These are phyloP conservation scores for Pichia nakasei DNA, from an alignment of 805 yeast genomes.

Conservation along the genomic window DNA sequence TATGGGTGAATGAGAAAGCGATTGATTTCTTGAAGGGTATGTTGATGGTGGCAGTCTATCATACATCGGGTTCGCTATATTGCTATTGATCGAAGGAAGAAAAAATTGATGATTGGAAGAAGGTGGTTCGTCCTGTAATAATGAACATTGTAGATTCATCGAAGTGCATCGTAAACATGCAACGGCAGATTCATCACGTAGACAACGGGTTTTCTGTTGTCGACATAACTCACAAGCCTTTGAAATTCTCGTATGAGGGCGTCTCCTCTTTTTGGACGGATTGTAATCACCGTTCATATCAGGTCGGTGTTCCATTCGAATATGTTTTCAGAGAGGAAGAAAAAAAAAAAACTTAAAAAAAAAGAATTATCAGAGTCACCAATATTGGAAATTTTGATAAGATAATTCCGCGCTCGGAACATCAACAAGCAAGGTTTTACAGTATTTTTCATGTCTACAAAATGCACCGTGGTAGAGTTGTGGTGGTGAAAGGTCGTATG, in stretches of 20 bases:
- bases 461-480: too few relatives aligned
- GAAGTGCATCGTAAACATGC: conserved; percentile 11
- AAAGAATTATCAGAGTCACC: too few relatives aligned
- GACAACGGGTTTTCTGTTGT: conserved; percentile 11
- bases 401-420: too few relatives aligned
- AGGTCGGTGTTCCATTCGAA: too few relatives aligned
- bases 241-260: conserved; percentile 10
- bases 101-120: not conserved
- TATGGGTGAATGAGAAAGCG: not conserved
- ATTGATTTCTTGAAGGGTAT: not conserved
- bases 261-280: conserved; percentile 1
- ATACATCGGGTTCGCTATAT: not conserved
- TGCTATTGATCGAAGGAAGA: not conserved
- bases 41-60: not conserved
- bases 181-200: not conserved
- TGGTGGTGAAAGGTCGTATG: too few relatives aligned
- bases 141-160: conserved; percentile 8
- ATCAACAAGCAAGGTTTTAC: too few relatives aligned
- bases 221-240: conserved; percentile 11
- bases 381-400: too few relatives aligned
- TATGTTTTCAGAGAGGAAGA: too few relatives aligned
- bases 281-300: too few relatives aligned
- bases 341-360: too few relatives aligned
- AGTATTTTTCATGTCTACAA: too few relatives aligned
- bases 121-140: conserved; percentile 1